Base-by-base conservation (phyloP, 192 early-diverging fungal genomes). In the Coemansia guatemalensis region DNA sequence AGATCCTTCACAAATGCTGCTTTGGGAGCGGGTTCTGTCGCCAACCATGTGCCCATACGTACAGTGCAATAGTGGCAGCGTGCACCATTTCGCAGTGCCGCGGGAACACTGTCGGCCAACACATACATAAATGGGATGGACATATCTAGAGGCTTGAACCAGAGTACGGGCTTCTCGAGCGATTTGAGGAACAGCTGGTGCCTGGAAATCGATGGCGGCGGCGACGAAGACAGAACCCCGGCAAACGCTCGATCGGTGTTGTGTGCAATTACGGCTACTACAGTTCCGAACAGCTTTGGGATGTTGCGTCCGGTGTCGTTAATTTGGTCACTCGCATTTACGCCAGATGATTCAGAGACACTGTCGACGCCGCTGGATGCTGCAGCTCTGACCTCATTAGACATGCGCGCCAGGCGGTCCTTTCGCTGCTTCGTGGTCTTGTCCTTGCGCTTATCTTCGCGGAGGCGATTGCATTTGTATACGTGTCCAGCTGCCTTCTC, bases 401-500 rank as follows among this genome's bases (percentile, higher is more conserved):
- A 69, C 69, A 85, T 83, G 58, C 85, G 75, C 23, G 90, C 85
- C 30, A 87, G 83, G 50, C 88, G 90, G 49, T 90, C 85, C 26
- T 90, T 89, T 2, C 88, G 51, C 86, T 83, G 12, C 83, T 86
- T 6, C 69, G 80, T 12, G 82, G 88, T 8, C 76, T 80, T 11
- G 78, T 79, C 52, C 67, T 81, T 58, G 9, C 59, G 59, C 24
- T 44, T 53, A 51, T 81, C 86, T 78, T 93, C 92, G 90, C 66
- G 89, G 74, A 22, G 74, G 78, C 58, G 85, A 76, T 53, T 58
- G 6, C 8, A 11, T 24, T 32, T 47, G 47, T 76, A 65, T 33
- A 74, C 29, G 29, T 18, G 20, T 2, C 14, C 21, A 2, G 71
- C 62, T 18, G 48, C 57, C 0, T 24, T 58, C 5, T 56, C 48